Base-by-base conservation (phyloP, 257 asterid species). In the Ilex asprella region DNA sequence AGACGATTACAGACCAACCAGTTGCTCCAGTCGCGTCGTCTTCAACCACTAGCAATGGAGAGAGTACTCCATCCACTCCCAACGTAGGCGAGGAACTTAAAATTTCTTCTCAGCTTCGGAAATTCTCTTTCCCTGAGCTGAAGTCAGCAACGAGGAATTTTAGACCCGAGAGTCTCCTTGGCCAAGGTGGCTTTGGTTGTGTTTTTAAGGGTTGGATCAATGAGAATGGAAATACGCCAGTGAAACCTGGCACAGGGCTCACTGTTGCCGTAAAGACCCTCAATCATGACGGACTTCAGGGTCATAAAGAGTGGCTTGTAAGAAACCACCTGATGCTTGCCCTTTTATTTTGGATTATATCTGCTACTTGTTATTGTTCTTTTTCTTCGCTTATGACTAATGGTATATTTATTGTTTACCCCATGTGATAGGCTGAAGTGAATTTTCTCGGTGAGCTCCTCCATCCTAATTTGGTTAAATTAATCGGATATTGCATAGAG, bases 251-350 rank as follows among this genome's bases (percentile, higher is more conserved):
- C 39, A 67, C 86, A n/a, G 97, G 95, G 27, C 76, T 87, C 31
- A 60, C 95, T 2, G 96, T 86, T 67, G 98, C 98, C 3, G 95
- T 91, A 16, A 91, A 91, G 71, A 84, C 88, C 56, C 87, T 91
- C 50, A 91, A 91, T 71, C 91, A 81, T 8, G 77, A 84, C 32
- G 98, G 98, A 16, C 84, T 86, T 67, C 98, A 91, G 79, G 98
- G 98, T 68, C 98, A 91, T 67, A 84, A 77, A 74, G 98, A 91
- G 80, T 91, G 98, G 96, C 82, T 88, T 30, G 96, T 88, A 84
- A 7, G 79, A 16, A 52, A 14, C 62, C 62, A 16, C 60, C 62
- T 56, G 62, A 14, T 10, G 41, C 49, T 61, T 10, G 35, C 11
- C 15, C 7, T 46, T 61, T 16, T 21, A 21, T 15, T 15, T 53